These are phyloP conservation scores for Geotrichum siamense DNA, from an alignment of 1,139 yeast genomes.

Conservation along the genomic window DNA sequence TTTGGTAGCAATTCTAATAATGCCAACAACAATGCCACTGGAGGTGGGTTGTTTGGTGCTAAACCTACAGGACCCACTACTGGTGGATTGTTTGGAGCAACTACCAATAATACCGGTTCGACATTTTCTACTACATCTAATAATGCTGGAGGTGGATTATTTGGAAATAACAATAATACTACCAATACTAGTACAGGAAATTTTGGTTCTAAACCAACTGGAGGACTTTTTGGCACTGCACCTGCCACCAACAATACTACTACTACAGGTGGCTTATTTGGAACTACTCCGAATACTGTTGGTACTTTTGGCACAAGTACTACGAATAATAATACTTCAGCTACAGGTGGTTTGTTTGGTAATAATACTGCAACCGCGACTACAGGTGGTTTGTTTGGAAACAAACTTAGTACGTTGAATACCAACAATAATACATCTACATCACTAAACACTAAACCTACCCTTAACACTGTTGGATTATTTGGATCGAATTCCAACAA, in stretches of 20 bases:
- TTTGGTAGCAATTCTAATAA: no score
- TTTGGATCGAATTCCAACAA: slow-evolving; percentile 25
- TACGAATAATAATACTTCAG: slow-evolving; percentile 17
- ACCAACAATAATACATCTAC: no score
- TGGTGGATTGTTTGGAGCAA: slow-evolving; percentile 27
- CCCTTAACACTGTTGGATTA: slow-evolving; percentile 22
- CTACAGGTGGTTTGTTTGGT: slow-evolving; percentile 24
- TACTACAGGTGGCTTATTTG: slow-evolving; percentile 26
- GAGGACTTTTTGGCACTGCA: no score
- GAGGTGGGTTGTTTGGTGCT: slow-evolving; percentile 27
- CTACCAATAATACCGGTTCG: slow-evolving; percentile 24
- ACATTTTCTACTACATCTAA: no score
- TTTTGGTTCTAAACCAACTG: slow-evolving; percentile 22
- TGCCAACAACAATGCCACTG: slow-evolving; percentile 25
- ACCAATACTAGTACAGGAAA: slow-evolving; percentile 18
- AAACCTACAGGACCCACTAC: slow-evolving; percentile 12
- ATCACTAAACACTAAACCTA: slow-evolving; percentile 12
- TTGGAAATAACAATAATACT: slow-evolving; percentile 32
- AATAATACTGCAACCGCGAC: slow-evolving; percentile 18
- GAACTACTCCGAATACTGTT: slow-evolving; percentile 24
- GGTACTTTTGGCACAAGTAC: slow-evolving; percentile 20
- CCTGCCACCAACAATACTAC: slow-evolving; percentile 21
- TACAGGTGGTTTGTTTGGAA: slow-evolving; percentile 25
- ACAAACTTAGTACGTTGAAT: slow-evolving; percentile 20
- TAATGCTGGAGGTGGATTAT: slow-evolving; percentile 25